These are phyloP conservation scores for Agaricus subrufescens DNA, from an alignment of 768 basidiomycete species.

Conservation along the genomic window DNA sequence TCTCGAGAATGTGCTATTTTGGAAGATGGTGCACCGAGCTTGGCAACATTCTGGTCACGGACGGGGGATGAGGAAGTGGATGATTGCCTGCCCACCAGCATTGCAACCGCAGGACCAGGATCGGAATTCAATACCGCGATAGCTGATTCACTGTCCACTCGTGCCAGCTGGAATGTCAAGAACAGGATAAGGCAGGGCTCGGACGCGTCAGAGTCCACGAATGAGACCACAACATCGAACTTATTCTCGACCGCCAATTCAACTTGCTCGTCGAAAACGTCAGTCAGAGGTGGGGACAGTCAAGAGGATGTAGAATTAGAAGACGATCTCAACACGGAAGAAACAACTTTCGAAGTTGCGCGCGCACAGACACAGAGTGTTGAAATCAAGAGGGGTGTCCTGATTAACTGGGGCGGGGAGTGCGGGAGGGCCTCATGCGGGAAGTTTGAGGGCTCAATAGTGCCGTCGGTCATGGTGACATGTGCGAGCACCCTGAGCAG, in stretches of 20 bases:
- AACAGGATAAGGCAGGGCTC: conserved; percentile 20
- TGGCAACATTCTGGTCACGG: conserved; percentile 16
- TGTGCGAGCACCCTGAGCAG: conserved; percentile 34
- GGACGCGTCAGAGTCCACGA: conserved; percentile 26
- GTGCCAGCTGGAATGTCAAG: background rate
- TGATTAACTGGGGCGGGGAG: conserved; percentile 26
- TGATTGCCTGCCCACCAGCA: conserved; percentile 20
- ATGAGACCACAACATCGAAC: conserved; percentile 18
- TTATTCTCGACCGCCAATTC: conserved; percentile 11
- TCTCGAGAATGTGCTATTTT: background rate
- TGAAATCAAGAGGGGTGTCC: conserved; percentile 42
- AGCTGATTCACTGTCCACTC: background rate
- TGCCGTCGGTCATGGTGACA: conserved; percentile 29
- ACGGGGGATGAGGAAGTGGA: conserved; percentile 23
- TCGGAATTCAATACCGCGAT: background rate
- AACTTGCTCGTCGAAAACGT: conserved; percentile 16
- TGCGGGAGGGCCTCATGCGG: no score
- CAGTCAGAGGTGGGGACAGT: conserved; percentile 9
- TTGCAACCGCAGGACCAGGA: conserved; percentile 12
- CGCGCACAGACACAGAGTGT: conserved; percentile 46
- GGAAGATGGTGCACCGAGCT: background rate
- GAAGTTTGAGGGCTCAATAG: background rate
- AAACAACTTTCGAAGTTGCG: conserved; percentile 35
- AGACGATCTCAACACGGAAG: conserved; percentile 14
- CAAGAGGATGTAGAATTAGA: conserved; percentile 13